These are phyloP conservation scores for Trichoderma oligosporum DNA, from an alignment of 2,329 filamentous ascomycete genomes.

Conservation along the genomic window DNA sequence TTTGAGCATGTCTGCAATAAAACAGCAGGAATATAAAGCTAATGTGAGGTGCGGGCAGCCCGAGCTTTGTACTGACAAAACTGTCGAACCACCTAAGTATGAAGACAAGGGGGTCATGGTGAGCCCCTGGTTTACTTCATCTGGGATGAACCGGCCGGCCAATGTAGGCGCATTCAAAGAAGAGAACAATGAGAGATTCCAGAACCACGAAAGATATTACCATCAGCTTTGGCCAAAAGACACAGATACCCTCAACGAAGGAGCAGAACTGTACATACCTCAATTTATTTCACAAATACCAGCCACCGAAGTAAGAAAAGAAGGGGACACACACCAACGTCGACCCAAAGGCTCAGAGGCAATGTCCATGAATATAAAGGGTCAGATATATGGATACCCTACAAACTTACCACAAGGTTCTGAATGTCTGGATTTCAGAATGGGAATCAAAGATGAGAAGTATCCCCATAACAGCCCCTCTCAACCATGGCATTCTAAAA, in stretches of 20 bases:
- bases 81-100: constrained; percentile 3
- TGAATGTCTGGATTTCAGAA: neutral
- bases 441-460: neutral
- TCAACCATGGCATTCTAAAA: neutral
- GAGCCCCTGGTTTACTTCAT: constrained; percentile 6
- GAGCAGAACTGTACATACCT: neutral
- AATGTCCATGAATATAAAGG: neutral
- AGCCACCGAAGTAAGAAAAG: neutral
- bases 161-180: neutral
- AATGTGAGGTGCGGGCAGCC: neutral
- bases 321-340: neutral
- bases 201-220: neutral
- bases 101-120: constrained; percentile 25
- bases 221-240: neutral
- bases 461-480: neutral
- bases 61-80: neutral
- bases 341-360: neutral
- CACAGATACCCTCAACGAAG: neutral
- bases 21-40: neutral
- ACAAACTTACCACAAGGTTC: neutral
- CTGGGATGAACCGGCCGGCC: neutral
- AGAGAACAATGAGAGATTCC: neutral
- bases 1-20: neutral
- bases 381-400: neutral
- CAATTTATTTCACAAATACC: neutral